Percentiles rank a stretch among this genome's conserved stretches.
These are phyloP conservation scores for Drosera capensis DNA, from an alignment of 148 eudicot genomes.

Conservation along the genomic window DNA sequence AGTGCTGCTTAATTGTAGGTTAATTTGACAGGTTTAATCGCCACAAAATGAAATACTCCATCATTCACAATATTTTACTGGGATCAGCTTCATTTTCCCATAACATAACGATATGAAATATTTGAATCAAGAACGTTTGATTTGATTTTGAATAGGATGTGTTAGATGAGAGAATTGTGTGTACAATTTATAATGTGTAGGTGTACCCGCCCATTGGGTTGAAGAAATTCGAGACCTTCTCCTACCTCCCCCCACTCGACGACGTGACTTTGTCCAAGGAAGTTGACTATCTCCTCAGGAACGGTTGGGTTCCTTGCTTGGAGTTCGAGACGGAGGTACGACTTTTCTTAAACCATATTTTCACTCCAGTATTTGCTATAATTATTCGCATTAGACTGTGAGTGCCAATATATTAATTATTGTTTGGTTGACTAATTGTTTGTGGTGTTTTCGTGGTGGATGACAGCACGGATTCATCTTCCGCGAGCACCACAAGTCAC, in stretches of 20 bases:
- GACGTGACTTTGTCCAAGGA: slow-evolving; percentile 30
- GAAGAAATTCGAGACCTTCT: slow-evolving; percentile 57
- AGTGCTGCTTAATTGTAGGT: no score
- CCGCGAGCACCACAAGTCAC: slow-evolving; percentile 31
- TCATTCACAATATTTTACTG: no score
- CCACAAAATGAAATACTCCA: neutral
- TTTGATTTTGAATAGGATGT: neutral
- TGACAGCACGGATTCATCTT: slow-evolving; percentile 23
- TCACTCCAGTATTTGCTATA: neutral
- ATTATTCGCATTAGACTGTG: neutral
- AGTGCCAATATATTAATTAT: neutral
- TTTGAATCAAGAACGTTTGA: neutral
- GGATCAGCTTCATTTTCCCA: no score
- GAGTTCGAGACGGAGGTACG: slow-evolving; percentile 33
- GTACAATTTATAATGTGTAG: neutral
- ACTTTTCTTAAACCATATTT: neutral
- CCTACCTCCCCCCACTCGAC: slow-evolving; percentile 43
- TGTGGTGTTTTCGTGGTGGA: neutral
- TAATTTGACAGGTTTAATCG: no score
- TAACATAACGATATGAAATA: neutral
- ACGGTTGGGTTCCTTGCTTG: slow-evolving; percentile 44
- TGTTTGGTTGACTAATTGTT: neutral
- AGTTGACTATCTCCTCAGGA: slow-evolving; percentile 22
- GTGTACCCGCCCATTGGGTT: slow-evolving; percentile 35
- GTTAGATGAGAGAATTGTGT: neutral